A percentile compares a stretch with the other conserved stretches of the same genome.
These are phyloP conservation scores for Penicillium manginii DNA, from an alignment of 495 filamentous ascomycete genomes.

Conservation along the genomic window DNA sequence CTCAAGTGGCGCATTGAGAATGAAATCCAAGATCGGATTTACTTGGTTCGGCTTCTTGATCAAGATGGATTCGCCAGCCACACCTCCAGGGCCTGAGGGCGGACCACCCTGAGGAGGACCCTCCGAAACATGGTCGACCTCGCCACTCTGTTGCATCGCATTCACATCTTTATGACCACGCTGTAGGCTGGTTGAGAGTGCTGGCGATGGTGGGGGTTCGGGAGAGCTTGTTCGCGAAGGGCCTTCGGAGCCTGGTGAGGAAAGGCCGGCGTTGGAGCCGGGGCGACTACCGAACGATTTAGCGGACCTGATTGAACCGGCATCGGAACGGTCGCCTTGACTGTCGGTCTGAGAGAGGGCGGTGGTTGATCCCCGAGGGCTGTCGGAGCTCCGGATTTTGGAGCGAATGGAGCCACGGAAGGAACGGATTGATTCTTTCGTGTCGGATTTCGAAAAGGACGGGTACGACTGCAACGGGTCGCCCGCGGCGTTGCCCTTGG, in stretches of 20 bases:
- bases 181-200: slow-evolving; percentile 77
- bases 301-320: slow-evolving; percentile 69
- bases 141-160: slow-evolving; percentile 80
- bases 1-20: slow-evolving; percentile 46
- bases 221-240: slow-evolving; percentile 53
- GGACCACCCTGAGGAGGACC: slow-evolving; percentile 72
- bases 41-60: slow-evolving; percentile 75
- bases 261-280: slow-evolving; percentile 42
- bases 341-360: slow-evolving; percentile 63
- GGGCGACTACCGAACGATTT: slow-evolving; percentile 63
- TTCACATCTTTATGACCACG: slow-evolving; percentile 76
- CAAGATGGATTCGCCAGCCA: slow-evolving; percentile 62
- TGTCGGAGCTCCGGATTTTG: slow-evolving; percentile 74
- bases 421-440: slow-evolving; percentile 89
- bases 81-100: slow-evolving; percentile 52
- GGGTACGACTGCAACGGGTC: slow-evolving; percentile 77
- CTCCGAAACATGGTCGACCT: slow-evolving; percentile 97
- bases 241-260: slow-evolving; percentile 42
- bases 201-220: slow-evolving; percentile 86
- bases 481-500: slow-evolving; percentile 68
- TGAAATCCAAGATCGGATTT: slow-evolving; percentile 62
- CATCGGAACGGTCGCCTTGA: slow-evolving; percentile 70
- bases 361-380: slow-evolving; percentile 74
- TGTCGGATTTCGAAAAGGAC: slow-evolving; percentile 92
- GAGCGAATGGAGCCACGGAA: slow-evolving; percentile 72